phyloP scores from a whole-genome alignment of 495 filamentous ascomycete genomes.

The Choiromyces venosus region DNA sequence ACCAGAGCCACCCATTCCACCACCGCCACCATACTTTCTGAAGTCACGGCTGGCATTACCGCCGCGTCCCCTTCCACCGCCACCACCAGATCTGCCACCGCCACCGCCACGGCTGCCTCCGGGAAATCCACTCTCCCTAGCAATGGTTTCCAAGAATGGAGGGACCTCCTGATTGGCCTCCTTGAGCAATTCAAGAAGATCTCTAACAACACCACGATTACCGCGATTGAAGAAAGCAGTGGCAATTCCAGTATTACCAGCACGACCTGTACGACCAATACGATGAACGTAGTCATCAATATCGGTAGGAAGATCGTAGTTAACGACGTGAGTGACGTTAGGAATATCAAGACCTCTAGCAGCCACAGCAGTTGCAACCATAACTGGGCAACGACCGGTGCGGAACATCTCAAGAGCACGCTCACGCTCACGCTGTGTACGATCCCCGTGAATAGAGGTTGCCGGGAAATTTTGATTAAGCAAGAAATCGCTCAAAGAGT shows the following conservation, averaged over 20 bases:
- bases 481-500: conserved; percentile 92
- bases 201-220: conserved; percentile 93
- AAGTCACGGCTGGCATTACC: conserved; percentile 76
- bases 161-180: conserved; percentile 97
- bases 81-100: conserved; percentile 51
- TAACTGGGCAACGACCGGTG: conserved; percentile 86
- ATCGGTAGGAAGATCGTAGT: conserved; percentile 97
- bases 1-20: conserved; percentile 47
- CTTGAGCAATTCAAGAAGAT: conserved; percentile 91
- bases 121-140: conserved; percentile 80
- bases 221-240: conserved; percentile 99
- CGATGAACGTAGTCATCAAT: conserved; percentile 99
- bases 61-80: conserved; percentile 57
- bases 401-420: conserved; percentile 95
- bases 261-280: conserved; percentile 99
- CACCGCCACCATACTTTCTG: conserved; percentile 66
- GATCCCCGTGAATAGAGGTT: conserved; percentile 97
- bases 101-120: conserved; percentile 66
- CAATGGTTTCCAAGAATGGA: conserved; percentile 88
- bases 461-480: conserved; percentile 97
- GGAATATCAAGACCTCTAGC: conserved; percentile 95
- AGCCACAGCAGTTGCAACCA: conserved; percentile 95
- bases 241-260: conserved; percentile 95
- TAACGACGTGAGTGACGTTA: conserved; percentile 96
- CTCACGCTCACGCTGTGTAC: conserved; percentile 98